Evolutionary conservation across 176 grass and related monocot species (phyloP).

Genomic region (Triticum timopheevii): DNA sequence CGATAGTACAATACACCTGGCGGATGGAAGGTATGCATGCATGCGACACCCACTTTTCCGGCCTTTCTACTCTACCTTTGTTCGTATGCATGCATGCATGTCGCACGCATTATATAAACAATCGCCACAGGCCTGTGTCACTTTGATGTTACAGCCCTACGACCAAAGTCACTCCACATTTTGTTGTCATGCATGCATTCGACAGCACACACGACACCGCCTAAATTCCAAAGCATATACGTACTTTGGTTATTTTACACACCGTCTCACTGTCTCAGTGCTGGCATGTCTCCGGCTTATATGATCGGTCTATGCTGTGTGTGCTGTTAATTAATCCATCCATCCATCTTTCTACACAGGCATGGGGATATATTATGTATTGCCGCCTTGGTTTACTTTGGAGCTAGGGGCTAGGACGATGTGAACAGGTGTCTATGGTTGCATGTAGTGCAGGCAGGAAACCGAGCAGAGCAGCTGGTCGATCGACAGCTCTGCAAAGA

Average conservation of each 20-base stretch:
- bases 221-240: not conserved
- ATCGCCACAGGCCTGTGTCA: not conserved
- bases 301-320: not conserved
- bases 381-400: not conserved
- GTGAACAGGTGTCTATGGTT: no score
- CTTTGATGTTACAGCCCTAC: not conserved
- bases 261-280: not conserved
- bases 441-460: not conserved
- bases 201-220: not conserved
- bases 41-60: not conserved
- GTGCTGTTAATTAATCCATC: not conserved
- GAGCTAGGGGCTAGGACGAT: no score
- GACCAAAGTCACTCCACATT: not conserved
- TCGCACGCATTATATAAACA: not conserved
- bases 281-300: not conserved
- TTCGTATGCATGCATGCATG: not conserved
- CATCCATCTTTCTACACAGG: not conserved
- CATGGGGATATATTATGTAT: not conserved
- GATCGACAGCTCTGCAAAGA: constrained; percentile 1
- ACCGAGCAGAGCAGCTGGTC: not conserved
- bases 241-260: not conserved
- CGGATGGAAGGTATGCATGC: not conserved
- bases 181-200: not conserved
- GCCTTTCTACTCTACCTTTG: not conserved
- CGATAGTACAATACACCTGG: not conserved